A percentile compares a stretch with the other conserved stretches of the same genome.
phyloP scores from a whole-genome alignment of 805 yeast species.

The Metschnikowia cubensis region DNA sequence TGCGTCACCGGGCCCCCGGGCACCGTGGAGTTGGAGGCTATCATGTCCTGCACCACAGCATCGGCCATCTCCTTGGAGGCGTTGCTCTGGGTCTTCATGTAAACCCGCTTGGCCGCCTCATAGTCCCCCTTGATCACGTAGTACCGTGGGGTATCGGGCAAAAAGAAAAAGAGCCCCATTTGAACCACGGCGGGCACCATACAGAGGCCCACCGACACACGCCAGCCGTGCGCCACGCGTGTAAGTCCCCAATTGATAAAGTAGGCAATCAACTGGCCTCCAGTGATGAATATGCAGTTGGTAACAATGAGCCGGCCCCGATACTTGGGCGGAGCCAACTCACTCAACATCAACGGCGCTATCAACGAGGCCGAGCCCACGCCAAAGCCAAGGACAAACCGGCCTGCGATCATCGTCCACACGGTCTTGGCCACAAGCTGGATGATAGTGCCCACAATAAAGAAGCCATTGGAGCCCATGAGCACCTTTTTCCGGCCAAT shows the following conservation, averaged over 20 bases:
- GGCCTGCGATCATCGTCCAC: conserved; percentile 90
- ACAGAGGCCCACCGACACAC: conserved; percentile 85
- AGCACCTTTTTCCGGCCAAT: conserved; percentile 84
- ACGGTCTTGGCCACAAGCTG: conserved; percentile 79
- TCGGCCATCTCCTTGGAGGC: conserved; percentile 63
- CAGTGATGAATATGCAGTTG: conserved; percentile 86
- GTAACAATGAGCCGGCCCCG: conserved; percentile 89
- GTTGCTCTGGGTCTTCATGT: conserved; percentile 57
- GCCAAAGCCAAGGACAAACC: conserved; percentile 93
- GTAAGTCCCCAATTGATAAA: conserved; percentile 87
- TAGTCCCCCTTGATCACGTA: conserved; percentile 67
- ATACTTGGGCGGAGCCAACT: conserved; percentile 86
- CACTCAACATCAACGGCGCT: conserved; percentile 91
- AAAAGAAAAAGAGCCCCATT: conserved; percentile 68
- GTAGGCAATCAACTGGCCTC: conserved; percentile 93
- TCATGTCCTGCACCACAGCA: conserved; percentile 64
- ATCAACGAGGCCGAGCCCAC: conserved; percentile 92
- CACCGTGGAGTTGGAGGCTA: conserved; percentile 40
- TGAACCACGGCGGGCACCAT: conserved; percentile 83
- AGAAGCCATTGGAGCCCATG: conserved; percentile 76
- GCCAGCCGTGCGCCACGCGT: conserved; percentile 80
- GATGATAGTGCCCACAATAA: conserved; percentile 77
- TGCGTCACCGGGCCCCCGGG: conserved; percentile 45
- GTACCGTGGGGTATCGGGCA: conserved; percentile 95
- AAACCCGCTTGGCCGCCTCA: conserved; percentile 64